These are phyloP conservation scores for Aurantiochytrium sp. DNA, from an alignment of 108 stramenopile species.

Conservation along the genomic window DNA sequence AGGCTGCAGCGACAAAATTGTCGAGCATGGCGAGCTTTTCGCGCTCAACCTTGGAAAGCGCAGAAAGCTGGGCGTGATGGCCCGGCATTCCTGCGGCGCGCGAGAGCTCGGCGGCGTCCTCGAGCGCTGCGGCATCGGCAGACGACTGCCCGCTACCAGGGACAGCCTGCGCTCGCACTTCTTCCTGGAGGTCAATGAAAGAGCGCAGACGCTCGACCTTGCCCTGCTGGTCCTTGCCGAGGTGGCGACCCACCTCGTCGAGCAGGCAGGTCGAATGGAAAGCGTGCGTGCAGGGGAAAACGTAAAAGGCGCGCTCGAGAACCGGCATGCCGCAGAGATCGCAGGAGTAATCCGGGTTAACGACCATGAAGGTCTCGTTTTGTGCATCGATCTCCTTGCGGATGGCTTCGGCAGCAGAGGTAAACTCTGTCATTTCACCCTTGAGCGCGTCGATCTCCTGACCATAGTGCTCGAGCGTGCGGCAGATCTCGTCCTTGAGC, in stretches of 20 bases:
- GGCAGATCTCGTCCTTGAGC: conserved; percentile 27
- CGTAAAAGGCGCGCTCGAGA: not conserved
- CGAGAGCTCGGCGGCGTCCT: no score
- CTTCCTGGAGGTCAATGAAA: not conserved
- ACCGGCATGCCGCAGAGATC: conserved; percentile 14
- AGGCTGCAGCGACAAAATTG: conserved; percentile 18
- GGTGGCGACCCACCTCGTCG: not conserved
- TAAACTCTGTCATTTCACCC: not conserved
- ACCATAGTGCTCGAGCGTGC: not conserved
- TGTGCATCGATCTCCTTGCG: conserved; percentile 7
- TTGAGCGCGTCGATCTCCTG: conserved; percentile 16
- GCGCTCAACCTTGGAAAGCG: not conserved
- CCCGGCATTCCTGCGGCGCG: no score
- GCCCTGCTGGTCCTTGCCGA: not conserved
- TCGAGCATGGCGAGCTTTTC: not conserved
- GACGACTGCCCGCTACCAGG: no score
- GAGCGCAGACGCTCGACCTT: not conserved
- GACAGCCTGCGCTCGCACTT: not conserved
- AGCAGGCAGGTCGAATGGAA: conserved; percentile 5
- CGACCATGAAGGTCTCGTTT: conserved; percentile 8
- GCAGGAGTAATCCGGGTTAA: not conserved
- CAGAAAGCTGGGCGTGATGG: no score
- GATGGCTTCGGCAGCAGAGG: not conserved
- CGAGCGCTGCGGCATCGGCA: no score
- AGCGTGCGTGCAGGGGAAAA: conserved; percentile 7